Percentiles rank a stretch among this genome's conserved stretches.
Conservation (phyloP, 768 basidiomycete genomes). For the Clitopilus hobsonii region DNA sequence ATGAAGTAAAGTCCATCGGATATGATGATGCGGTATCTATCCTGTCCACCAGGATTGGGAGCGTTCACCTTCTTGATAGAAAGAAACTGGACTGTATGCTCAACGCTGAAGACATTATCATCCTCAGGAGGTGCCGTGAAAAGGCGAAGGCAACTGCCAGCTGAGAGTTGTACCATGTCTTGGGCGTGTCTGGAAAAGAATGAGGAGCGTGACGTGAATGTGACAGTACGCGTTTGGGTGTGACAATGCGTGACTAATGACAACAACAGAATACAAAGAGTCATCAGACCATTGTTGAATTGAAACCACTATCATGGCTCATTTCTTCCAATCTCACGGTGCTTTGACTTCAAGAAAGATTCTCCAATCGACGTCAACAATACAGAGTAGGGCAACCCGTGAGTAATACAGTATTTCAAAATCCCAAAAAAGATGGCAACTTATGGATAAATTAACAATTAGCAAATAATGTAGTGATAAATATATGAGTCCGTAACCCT, state of each 20-base stretch:
- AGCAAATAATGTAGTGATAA: background rate
- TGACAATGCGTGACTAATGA: slow-evolving; percentile 9
- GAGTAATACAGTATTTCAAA: too few relatives aligned
- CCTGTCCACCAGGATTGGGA: slow-evolving; percentile 27
- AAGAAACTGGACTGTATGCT: slow-evolving; percentile 71
- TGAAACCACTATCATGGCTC: background rate
- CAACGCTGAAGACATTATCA: slow-evolving; percentile 32
- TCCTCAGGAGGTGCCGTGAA: slow-evolving; percentile 40
- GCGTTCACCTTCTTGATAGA: slow-evolving; percentile 73
- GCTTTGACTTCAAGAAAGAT: too few relatives aligned
- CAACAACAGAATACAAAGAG: background rate
- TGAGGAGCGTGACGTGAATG: slow-evolving; percentile 7
- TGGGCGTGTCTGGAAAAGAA: slow-evolving; percentile 1
- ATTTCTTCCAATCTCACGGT: too few relatives aligned
- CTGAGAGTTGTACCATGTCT: slow-evolving; percentile 41
- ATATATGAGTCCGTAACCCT: background rate
- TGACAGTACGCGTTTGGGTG: slow-evolving; percentile 17
- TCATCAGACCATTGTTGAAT: background rate
- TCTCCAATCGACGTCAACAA: too few relatives aligned
- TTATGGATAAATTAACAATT: background rate
- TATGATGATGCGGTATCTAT: slow-evolving; percentile 77
- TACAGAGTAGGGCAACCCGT: too few relatives aligned
- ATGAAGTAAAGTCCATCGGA: slow-evolving; percentile 86
- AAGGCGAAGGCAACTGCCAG: slow-evolving; percentile 52
- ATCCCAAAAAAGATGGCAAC: slow-evolving; percentile 2